A percentile compares a stretch with the other conserved stretches of the same genome.
These are phyloP conservation scores for Piper betle DNA, from an alignment of 164 flowering plant species.

Conservation along the genomic window DNA sequence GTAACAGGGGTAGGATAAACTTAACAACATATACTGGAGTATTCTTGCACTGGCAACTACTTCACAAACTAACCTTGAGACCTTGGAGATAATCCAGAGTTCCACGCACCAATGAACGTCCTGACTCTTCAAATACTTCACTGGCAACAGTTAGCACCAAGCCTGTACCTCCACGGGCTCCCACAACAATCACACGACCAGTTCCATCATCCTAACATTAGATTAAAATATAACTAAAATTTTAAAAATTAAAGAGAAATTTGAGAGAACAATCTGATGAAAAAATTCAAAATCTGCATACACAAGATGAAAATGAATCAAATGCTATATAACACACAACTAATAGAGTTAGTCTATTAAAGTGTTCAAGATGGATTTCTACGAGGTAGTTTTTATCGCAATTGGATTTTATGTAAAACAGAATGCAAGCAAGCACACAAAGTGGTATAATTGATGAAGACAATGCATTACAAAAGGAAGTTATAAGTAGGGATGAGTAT, in stretches of 20 bases:
- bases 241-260: too few species aligned
- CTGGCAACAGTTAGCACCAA: slow-evolving; percentile 76
- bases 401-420: too few species aligned
- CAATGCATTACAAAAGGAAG: too few species aligned
- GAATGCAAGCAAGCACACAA: too few species aligned
- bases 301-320: too few species aligned
- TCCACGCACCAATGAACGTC: slow-evolving; percentile 83
- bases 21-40: background rate
- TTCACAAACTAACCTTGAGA: slow-evolving; percentile 54
- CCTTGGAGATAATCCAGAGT: slow-evolving; percentile 94
- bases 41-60: background rate
- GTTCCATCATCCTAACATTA: slow-evolving; percentile 86
- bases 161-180: slow-evolving; percentile 87
- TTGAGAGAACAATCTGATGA: background rate
- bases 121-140: slow-evolving; percentile 96
- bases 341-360: too few species aligned
- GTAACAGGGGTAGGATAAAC: slow-evolving; percentile 7
- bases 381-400: too few species aligned
- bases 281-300: too few species aligned
- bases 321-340: too few species aligned
- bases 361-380: too few species aligned
- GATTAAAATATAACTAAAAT: background rate
- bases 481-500: too few species aligned
- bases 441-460: too few species aligned
- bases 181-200: slow-evolving; percentile 67